Evolutionary conservation across 805 yeast species (phyloP), one percentile per base, ranked within the genome.

Genomic region (Nakazawaea wickerhamii): DNA sequence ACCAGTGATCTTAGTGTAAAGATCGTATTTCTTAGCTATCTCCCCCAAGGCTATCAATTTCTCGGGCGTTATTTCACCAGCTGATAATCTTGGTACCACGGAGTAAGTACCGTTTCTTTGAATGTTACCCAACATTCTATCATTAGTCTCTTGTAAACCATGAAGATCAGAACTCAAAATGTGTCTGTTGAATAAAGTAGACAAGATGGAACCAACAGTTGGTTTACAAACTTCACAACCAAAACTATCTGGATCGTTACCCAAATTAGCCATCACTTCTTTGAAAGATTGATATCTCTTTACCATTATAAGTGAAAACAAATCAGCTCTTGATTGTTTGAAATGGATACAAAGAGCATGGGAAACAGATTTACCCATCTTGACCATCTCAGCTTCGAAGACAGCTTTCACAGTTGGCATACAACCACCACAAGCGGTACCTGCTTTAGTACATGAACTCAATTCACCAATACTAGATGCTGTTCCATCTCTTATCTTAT

Each of bases 171-270:
- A 50, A 11, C 53, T 57, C 44, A 62, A 48, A 21, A 63, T 49
- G 34, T 58, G 61, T 25, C 57, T 54, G 47, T 61, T 61, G 48
- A 50, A 62, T 18, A 63, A 47, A 19, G 65, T 59, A 3, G 65
- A 53, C n/a, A 63, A 47, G 19, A 62, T 63, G 5, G 66, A 61
- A 5, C 63, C 68, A 46, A 62, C 50, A 4, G 63, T 57, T 6
- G 68, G 67, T 38, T 61, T 63, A 49, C 68, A 63, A 20, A 63
- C 55, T 39, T 63, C 68, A 50, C 68, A 63, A 8, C 68, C 67
- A 8, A 52, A 51, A n/a, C 62, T 51, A 1, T 48, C 54, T 1
- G 60, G 59, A 27, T 46, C 50, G 1, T 45, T 41, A 15, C 65
- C 60, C 25, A 60, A 46, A 17, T 57, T 43, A 26, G 40, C 27